Evolutionary conservation across 1,284 basidiomycete species (phyloP).

Genomic region (Cutaneotrichosporon mucoides): DNA sequence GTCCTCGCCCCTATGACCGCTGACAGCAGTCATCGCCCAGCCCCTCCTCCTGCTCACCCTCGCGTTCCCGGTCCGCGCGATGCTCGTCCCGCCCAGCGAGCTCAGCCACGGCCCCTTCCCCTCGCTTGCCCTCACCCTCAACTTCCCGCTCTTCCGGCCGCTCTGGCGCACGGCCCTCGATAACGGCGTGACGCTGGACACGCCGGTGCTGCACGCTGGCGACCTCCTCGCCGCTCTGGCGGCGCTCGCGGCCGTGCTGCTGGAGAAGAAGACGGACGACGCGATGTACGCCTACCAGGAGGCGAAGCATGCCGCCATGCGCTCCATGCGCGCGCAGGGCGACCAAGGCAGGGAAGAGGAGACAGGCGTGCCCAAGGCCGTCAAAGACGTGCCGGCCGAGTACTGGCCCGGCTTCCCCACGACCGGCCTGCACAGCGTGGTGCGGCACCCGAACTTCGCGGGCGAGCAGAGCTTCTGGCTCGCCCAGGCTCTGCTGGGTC

Average conservation of each 20-base stretch:
- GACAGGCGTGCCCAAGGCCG: conserved; percentile 20
- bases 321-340: background rate
- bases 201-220: conserved; percentile 53
- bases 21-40: conserved; percentile 29
- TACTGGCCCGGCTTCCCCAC: conserved; percentile 76
- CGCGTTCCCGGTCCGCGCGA: conserved; percentile 51
- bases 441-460: conserved; percentile 84
- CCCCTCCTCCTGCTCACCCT: conserved; percentile 65
- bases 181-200: conserved; percentile 19
- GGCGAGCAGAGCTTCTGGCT: conserved; percentile 90
- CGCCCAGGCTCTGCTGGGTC: conserved; percentile 43
- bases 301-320: conserved; percentile 61
- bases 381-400: conserved; percentile 35
- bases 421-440: conserved; percentile 76
- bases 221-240: conserved; percentile 62
- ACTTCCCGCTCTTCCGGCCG: background rate
- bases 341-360: background rate
- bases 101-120: conserved; percentile 2
- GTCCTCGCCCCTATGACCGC: background rate
- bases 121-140: conserved; percentile 3
- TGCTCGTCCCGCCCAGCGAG: conserved; percentile 26
- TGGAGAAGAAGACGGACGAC: conserved; percentile 82
- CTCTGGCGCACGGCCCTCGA: conserved; percentile 42
- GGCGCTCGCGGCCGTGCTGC: conserved; percentile 56
- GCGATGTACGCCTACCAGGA: conserved; percentile 79